Base-by-base conservation (phyloP, 139 green algal species). In the Auxenochlorella pyrenoidosa region DNA sequence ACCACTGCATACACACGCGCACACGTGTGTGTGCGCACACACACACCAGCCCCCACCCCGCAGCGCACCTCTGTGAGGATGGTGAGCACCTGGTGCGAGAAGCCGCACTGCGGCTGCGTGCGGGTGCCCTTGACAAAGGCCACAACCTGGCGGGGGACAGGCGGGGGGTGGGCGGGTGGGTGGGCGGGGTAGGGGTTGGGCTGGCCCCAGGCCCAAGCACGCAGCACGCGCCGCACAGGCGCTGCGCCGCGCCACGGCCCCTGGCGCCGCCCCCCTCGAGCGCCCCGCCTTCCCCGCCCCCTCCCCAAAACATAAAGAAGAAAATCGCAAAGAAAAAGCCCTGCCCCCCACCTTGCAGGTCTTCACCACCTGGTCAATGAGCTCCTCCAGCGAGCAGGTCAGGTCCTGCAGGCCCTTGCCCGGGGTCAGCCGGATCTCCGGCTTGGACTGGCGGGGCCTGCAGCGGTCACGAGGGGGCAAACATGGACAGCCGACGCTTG, bases 91-190 rank as follows among this genome's bases (percentile, higher is more conserved):
- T 95, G 94, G 91, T 95, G 88, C 28, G 93, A 97, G 92, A 98
- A 99, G 34, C 97, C 97, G 87, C 97, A 99, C 85, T 97, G 92
- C 2, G 97, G 97, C 91, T 95, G 80, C 12, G 90, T 93, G 36
- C 96, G 90, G 2, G 96, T 98, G 65, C 97, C 97, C 90, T 99
- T 99, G 63, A 99, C 91, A 88, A 99, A 98, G 0, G 94, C 96
- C 3, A 99, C 95, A 18, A 97, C 93, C 93, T 96, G 90, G 32
- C 36, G 34, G 13, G 51, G 83, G 21, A 1, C 43, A 38, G 43
- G 34, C 12, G 60, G 24, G 40, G 40, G 73, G 2, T 28, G 44
- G 75, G 4, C 28, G 30, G 44, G 44, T 24, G 32, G 30, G 30
- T n/a, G 75, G 5, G 41, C 1, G 13, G 47, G 6, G 6, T 58